A percentile compares a stretch with the other conserved stretches of the same genome.
Evolutionary conservation across 2,329 filamentous ascomycete species (phyloP).

Genomic region (Ceratocystis variospora): DNA sequence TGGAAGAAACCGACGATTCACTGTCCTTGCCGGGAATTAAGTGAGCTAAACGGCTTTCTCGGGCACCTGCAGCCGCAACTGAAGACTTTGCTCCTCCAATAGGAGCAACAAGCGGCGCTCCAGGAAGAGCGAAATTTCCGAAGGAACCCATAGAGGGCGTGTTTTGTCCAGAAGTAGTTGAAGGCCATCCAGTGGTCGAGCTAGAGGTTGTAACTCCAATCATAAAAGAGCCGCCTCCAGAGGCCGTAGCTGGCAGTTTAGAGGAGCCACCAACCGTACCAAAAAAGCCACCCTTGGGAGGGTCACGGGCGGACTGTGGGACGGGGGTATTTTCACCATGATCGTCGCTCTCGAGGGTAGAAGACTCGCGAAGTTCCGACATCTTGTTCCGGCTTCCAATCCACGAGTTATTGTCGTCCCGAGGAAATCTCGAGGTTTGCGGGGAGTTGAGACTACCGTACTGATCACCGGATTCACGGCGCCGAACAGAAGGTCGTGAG

Average conservation of each 20-base stretch:
- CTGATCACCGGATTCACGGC: constrained; percentile 65
- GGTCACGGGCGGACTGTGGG: constrained; percentile 15
- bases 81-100: constrained; percentile 39
- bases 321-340: constrained; percentile 24
- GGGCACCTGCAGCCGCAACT: constrained; percentile 25
- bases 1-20: constrained; percentile 31
- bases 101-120: constrained; percentile 45
- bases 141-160: constrained; percentile 61
- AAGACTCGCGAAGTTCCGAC: constrained; percentile 23
- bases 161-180: constrained; percentile 35
- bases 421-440: constrained; percentile 42
- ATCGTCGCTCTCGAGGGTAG: constrained; percentile 42
- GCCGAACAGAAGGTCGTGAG: constrained; percentile 59
- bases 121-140: constrained; percentile 68
- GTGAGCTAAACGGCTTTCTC: constrained; percentile 76
- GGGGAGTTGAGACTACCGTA: constrained; percentile 48
- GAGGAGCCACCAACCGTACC: constrained; percentile 13
- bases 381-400: constrained; percentile 37
- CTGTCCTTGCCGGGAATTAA: constrained; percentile 49
- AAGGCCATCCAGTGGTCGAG: constrained; percentile 33
- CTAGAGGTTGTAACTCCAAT: constrained; percentile 29
- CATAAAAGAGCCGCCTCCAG: constrained; percentile 25
- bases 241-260: constrained; percentile 3
- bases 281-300: constrained; percentile 16
- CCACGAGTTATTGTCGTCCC: constrained; percentile 50